Base-by-base conservation (phyloP, 176 grass and related monocot genomes). In the Juncus effusus region DNA sequence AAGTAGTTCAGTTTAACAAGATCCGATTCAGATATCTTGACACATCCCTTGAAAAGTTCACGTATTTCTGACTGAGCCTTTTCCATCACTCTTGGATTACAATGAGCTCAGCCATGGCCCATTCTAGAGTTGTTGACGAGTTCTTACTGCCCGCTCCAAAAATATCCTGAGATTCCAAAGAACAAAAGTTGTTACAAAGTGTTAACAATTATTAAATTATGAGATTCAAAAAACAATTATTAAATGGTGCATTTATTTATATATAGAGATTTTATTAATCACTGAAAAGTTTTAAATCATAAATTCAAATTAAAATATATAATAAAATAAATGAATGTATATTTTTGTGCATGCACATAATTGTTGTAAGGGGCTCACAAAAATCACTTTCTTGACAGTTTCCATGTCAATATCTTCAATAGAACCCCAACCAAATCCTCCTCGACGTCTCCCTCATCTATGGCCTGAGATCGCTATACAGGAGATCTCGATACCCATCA, bases 21-120 rank as follows among this genome's bases (percentile, higher is more conserved):
- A 10, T 74, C 70, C 2, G 5, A 41, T 54, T 81, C 62, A 13
- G 42, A 13, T 28, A 47, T 53, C 11, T 38, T 49, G 37, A 0
- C 38, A 65, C 54, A 59, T 15, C 12, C 54, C 67, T 39, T 10
- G 15, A 74, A 60, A 11, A 67, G 42, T 42, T 50, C 8, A 3
- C 55, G 71, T 16, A 81, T 64, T 51, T 76, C 72, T 2, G 58
- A 11, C 11, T n/a, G n/a, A n/a, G n/a, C n/a, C n/a, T n/a, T n/a
- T n/a, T n/a, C n/a, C n/a, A n/a, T n/a, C n/a, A n/a, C 72, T 5
- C 6, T 2, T 1, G 64, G 56, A 35, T 69, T 75, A 4, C 36
- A 54, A 51, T 70, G 7, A 81, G 79, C 72, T 81, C 79, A 5
- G 56, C 13, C 56, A 81, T 76, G 11, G 63, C 55, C 72, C 63